Base-by-base conservation (phyloP, 2,329 filamentous ascomycete genomes). In the Sordariomycetes sp. region DNA sequence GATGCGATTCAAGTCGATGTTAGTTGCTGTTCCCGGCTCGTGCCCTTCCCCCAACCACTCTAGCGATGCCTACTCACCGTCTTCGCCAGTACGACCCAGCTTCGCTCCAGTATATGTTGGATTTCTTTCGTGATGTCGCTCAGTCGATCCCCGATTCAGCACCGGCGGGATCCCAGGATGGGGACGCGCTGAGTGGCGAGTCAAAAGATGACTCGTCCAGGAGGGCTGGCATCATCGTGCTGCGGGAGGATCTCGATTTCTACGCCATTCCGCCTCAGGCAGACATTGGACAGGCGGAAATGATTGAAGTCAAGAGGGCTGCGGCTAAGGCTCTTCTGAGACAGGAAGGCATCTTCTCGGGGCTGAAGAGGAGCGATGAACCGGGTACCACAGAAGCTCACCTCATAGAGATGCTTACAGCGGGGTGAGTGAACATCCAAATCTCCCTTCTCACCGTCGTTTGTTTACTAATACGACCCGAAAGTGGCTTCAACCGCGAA, bases 1-100 rank as follows among this genome's bases (percentile, higher is more conserved):
- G 93, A 97, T 71, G 89, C 95, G 61, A 95, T 97, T 66, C 91
- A 94, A 71, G 93, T 99, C 68, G 94, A 99, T 80, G 94, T 99
- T 80, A 79, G 90, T 20, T 52, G 11, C 10, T 37, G 48, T n/a
- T 16, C 5, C 8, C 12, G 46, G n/a, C n/a, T n/a, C n/a, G n/a
- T n/a, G 43, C 14, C 28, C 28, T 8, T 35, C 22, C 50, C 18
- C n/a, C 16, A 48, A 22, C 7, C n/a, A n/a, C n/a, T n/a, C n/a
- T n/a, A 14, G 43, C 22, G 43, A 25, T n/a, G 37, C 10, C 48
- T 48, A 20, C 24, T 53, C 59, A 52, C 60, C 51, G 28, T 53
- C 22, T 43, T 34, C 1, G 74, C 65, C 76, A 99, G 94, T 99
- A 97, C 76, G 94, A 99, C 72, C 93, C 94, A 25, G 86, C 87